Base-by-base conservation (phyloP, 148 eudicot genomes). In the Cornus florida region DNA sequence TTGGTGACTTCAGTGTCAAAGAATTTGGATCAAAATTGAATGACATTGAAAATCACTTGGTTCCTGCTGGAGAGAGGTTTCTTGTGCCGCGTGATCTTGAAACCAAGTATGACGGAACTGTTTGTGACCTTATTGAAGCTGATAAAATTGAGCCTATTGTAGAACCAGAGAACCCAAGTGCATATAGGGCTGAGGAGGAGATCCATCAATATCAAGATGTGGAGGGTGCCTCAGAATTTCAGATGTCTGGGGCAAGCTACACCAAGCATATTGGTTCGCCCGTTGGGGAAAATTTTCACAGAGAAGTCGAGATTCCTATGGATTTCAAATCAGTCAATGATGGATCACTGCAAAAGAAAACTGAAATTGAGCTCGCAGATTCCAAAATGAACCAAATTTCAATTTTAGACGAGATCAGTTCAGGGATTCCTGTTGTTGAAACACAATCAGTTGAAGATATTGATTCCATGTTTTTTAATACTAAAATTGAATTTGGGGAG, bases 1-100 rank as follows among this genome's bases (percentile, higher is more conserved):
- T 93, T 74, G 92, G 94, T 59, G 98, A 95, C 84, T 95, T 93
- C 76, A 82, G 89, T 76, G 73, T 88, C 72, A 75, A 66, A 7
- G 81, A 86, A n/a, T 75, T 60, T 23, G 81, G 73, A 83, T 46
- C 84, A 38, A 71, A 79, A 81, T 81, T 71, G 53, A 78, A 75
- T 81, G 82, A 82, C 69, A 76, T 75, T 59, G 78, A 73, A 62
- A 69, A 75, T 48, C 33, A 76, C 48, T n/a, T 43, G 67, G 35
- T 24, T 70, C 77, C 6, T 70, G 70, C 57, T 35, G 74, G 59
- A 65, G 78, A 67, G 59, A 53, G 59, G 1, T 53, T 16, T 14
- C 59, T 53, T 53, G 59, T 53, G 59, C 17, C 4, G 2, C 59
- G 12, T 53, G 19, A 16, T 53, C 59, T 13, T 53, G 59, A 53